These are phyloP conservation scores for Diaporthe sp. DNA, from an alignment of 2,329 filamentous ascomycete genomes.

Conservation along the genomic window DNA sequence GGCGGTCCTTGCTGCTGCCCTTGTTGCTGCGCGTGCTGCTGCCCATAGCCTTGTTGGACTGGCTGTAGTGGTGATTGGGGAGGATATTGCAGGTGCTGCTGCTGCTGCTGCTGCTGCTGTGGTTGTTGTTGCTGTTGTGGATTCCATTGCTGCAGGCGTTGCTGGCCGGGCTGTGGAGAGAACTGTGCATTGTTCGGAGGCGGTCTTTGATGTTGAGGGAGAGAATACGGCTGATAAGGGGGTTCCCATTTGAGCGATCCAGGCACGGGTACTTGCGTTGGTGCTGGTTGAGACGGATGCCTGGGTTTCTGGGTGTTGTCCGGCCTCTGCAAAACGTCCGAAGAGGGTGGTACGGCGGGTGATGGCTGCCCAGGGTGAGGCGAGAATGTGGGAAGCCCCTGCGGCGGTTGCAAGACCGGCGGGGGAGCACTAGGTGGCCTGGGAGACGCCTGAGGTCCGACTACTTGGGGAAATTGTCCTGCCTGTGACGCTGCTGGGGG, in stretches of 20 bases:
- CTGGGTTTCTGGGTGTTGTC: slow-evolving; percentile 50
- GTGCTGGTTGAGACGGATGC: slow-evolving; percentile 44
- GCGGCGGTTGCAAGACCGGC: slow-evolving; percentile 57
- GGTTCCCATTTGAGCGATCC: slow-evolving; percentile 58
- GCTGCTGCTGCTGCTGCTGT: not conserved
- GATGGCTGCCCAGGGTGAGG: slow-evolving; percentile 47
- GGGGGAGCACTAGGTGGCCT: slow-evolving; percentile 38
- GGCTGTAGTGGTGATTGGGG: slow-evolving; percentile 41
- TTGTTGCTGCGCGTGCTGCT: slow-evolving; percentile 17
- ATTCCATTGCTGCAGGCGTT: slow-evolving; percentile 37
- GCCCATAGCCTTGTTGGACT: slow-evolving; percentile 35
- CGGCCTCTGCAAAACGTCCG: slow-evolving; percentile 53
- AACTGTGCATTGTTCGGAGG: slow-evolving; percentile 28
- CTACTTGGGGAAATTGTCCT: slow-evolving; percentile 19
- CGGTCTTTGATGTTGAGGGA: slow-evolving; percentile 42
- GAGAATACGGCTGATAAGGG: slow-evolving; percentile 53
- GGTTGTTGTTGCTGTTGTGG: slow-evolving; percentile 19
- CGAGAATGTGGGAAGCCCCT: slow-evolving; percentile 50
- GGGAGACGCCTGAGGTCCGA: slow-evolving; percentile 31
- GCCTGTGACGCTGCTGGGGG: slow-evolving; percentile 11
- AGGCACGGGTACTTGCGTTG: slow-evolving; percentile 49
- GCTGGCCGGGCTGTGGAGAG: slow-evolving; percentile 32
- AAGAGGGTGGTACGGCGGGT: slow-evolving; percentile 46
- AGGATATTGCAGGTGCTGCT: slow-evolving; percentile 39
- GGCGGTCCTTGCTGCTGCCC: slow-evolving; percentile 17